Evolutionary conservation across 345 rosid species (phyloP).

Genomic region (Populus ilicifolia): DNA sequence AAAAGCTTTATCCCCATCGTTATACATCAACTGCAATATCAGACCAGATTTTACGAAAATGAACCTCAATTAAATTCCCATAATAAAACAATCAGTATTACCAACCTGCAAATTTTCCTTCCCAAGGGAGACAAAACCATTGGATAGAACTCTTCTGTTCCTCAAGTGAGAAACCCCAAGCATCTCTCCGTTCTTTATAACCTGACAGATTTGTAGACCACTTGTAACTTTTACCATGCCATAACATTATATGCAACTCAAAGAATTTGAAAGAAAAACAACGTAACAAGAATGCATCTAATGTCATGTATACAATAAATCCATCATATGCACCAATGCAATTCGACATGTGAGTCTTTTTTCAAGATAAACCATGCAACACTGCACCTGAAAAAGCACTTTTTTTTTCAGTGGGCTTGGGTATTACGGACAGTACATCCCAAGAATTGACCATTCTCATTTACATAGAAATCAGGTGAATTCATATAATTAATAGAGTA

Average conservation of each 20-base stretch:
- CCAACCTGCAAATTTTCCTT: conserved; percentile 91
- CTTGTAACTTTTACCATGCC: neutral
- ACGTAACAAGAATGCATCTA: neutral
- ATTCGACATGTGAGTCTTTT: neutral
- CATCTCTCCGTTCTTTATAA: conserved; percentile 98
- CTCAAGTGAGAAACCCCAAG: conserved; percentile 98
- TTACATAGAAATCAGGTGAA: neutral
- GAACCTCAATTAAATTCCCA: conserved; percentile 15
- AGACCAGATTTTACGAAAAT: conserved; percentile 16
- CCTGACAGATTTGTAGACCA: conserved; percentile 44
- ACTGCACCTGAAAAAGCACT: neutral
- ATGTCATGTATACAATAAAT: neutral
- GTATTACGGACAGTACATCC: neutral
- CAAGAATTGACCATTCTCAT: neutral
- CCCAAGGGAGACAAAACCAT: conserved; percentile 88
- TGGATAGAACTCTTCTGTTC: conserved; percentile 88
- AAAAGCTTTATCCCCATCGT: conserved; percentile 95
- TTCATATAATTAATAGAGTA: neutral
- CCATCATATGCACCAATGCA: neutral
- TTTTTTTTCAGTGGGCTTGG: neutral
- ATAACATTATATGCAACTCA: neutral
- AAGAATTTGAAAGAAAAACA: neutral
- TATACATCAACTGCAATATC: conserved; percentile 83
- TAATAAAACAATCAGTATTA: conserved; percentile 15
- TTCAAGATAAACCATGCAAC: neutral